Base-by-base conservation (phyloP, 108 stramenopile genomes). In the Epithemia pelagica region DNA sequence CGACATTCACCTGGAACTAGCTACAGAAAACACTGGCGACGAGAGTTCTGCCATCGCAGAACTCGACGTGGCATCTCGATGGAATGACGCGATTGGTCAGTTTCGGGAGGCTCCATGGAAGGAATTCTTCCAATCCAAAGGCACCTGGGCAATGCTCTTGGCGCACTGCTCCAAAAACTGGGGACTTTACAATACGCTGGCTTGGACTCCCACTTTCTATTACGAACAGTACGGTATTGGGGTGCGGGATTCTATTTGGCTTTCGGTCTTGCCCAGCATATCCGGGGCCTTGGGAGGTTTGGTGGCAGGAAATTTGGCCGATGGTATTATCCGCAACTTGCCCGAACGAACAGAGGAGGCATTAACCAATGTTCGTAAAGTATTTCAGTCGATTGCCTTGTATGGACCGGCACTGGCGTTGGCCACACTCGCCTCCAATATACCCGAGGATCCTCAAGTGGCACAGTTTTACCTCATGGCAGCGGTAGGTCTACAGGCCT, bases 201-300 rank as follows among this genome's bases (percentile, higher is more conserved):
- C 88, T 0, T 95, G 94, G 94, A 82, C 87, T 54, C 94, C 94
- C 20, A 91, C 91, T 32, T 95, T 91, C 62, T 95, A 86, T 71
- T 67, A 69, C n/a, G 85, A 94, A 66, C 87, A 85, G 52, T 95
- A 91, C 59, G 83, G 85, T 10, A 60, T 95, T 21, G 83, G 82
- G 53, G 79, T 91, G 2, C 81, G 82, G 54, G 83, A 95, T 58
- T 88, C 86, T 2, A 87, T 88, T 8, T 58, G 82, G 1, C 72
- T 87, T 8, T 78, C 85, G 8, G 73, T 93, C 7, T 52, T 88
- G 0, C 94, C 94, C 3, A 82, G 84, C 58, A 65, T 93, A 19
- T 85, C 68, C 32, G 94, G 90, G 2, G 86, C 86, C 24, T 53
- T 90, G 19, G 81, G 85, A 30, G 90, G 89, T 19, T 65, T 91